Evolutionary conservation across 2,329 filamentous ascomycete genomes (phyloP), one percentile per base, ranked within the genome.

Genomic region (Phaeosphaeriaceae sp.): DNA sequence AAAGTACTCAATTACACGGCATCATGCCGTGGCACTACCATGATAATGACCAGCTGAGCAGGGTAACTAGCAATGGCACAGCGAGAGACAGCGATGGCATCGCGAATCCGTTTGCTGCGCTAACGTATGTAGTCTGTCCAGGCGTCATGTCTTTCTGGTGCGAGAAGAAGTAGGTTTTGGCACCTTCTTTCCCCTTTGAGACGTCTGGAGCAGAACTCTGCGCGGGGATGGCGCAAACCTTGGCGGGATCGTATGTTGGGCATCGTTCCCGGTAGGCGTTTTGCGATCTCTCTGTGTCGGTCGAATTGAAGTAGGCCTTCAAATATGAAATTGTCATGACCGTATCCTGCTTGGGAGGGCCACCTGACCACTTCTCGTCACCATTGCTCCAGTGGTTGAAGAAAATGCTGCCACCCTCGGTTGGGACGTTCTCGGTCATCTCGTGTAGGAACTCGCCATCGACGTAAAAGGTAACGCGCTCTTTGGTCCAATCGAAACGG

Each of bases 351-450:
- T 66, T 63, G 0, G 91, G 91, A 2, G 91, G 91, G 0, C 91
- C 91, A 13, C 82, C 87, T 42, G 88, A 90, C 91, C 91, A 94
- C 1, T 80, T 70, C 6, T 81, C 72, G 70, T 93, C 89, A 33
- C 91, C 91, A 65, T 93, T 93, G 73, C 89, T 91, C 91, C 91
- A 85, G 74, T 93, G 91, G 67, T 88, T 89, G 54, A 94, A 77
- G 51, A 91, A 86, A 44, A 94, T 73, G 70, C 89, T 86, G 1
- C 91, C 91, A 0, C 87, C 78, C 10, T 80, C 77, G 1, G 79
- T 80, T 0, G 91, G 91, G 22, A 91, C 81, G 1, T 83, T 82
- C 2, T 80, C 70, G 0, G 76, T 80, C 81, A 91, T 88, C 48
- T 81, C 79, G 27, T 84, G 81, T 15, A 92, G 77, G 10, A 83